These are phyloP conservation scores for Pleurotus pulmonarius DNA, from an alignment of 768 basidiomycete species.

Conservation along the genomic window DNA sequence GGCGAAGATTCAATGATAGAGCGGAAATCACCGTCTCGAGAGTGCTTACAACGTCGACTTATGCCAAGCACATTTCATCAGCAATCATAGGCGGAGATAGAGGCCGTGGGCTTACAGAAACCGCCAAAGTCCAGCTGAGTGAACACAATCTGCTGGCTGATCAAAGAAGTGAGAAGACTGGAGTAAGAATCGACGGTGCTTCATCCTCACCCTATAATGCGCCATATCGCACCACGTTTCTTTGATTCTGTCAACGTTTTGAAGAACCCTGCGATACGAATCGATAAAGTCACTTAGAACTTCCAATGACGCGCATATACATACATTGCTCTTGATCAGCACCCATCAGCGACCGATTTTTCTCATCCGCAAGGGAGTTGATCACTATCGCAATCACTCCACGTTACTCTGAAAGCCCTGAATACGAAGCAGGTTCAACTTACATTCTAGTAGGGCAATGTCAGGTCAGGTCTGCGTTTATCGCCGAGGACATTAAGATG, in stretches of 20 bases:
- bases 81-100: too few relatives aligned
- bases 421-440: neutral
- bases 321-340: slow-evolving; percentile 49
- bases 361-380: slow-evolving; percentile 35
- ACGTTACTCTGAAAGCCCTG: slow-evolving; percentile 6
- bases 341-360: slow-evolving; percentile 53
- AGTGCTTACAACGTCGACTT: slow-evolving; percentile 22
- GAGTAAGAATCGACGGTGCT: neutral
- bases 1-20: neutral
- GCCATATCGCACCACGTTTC: slow-evolving; percentile 47
- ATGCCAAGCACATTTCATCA: neutral
- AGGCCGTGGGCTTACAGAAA: slow-evolving; percentile 22
- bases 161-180: neutral
- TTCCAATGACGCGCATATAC: slow-evolving; percentile 1
- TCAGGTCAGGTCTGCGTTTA: neutral
- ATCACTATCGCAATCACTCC: slow-evolving; percentile 29
- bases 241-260: slow-evolving; percentile 42
- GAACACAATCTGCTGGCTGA: slow-evolving; percentile 56
- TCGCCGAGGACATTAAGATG: neutral
- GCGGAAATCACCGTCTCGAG: too few relatives aligned
- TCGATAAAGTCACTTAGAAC: neutral
- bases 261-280: slow-evolving; percentile 36
- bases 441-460: slow-evolving; percentile 6
- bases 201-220: slow-evolving; percentile 20
- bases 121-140: slow-evolving; percentile 38